A percentile compares a stretch with the other conserved stretches of the same genome.
Evolutionary conservation across 2,329 filamentous ascomycete genomes (phyloP).

Genomic region (Aspergillus oerlinghausenensis): DNA sequence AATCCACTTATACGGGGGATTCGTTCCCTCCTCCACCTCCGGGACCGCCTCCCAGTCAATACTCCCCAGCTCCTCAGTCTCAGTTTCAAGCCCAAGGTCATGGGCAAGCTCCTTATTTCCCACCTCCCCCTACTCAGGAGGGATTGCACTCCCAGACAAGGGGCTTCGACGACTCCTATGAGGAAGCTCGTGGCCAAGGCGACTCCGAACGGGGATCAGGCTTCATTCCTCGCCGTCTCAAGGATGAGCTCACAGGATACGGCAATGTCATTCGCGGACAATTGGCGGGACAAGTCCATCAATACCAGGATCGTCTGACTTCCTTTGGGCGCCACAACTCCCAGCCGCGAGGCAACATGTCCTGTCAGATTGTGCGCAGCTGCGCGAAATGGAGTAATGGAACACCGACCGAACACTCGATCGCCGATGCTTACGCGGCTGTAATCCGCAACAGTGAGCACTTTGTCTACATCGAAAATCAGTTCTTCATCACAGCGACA

Average conservation of each 20-base stretch:
- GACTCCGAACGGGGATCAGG: slow-evolving; percentile 30
- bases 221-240: slow-evolving; percentile 31
- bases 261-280: slow-evolving; percentile 37
- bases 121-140: slow-evolving; percentile 37
- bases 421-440: slow-evolving; percentile 78
- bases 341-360: slow-evolving; percentile 30
- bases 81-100: slow-evolving; percentile 12
- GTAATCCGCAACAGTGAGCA: slow-evolving; percentile 84
- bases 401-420: slow-evolving; percentile 75
- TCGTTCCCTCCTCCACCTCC: slow-evolving; percentile 39
- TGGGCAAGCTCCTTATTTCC: slow-evolving; percentile 37
- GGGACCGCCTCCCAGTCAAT: slow-evolving; percentile 26
- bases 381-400: slow-evolving; percentile 97
- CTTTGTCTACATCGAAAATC: slow-evolving; percentile 96
- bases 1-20: slow-evolving; percentile 28
- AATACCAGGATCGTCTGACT: slow-evolving; percentile 38
- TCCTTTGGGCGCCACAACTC: slow-evolving; percentile 19
- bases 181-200: slow-evolving; percentile 30
- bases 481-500: slow-evolving; percentile 97
- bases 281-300: slow-evolving; percentile 41
- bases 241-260: slow-evolving; percentile 35
- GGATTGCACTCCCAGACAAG: slow-evolving; percentile 28
- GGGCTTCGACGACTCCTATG: slow-evolving; percentile 31
- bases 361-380: slow-evolving; percentile 60
- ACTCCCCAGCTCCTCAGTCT: slow-evolving; percentile 5